phyloP scores from a whole-genome alignment of 257 asterid species.

The Petrea volubilis region DNA sequence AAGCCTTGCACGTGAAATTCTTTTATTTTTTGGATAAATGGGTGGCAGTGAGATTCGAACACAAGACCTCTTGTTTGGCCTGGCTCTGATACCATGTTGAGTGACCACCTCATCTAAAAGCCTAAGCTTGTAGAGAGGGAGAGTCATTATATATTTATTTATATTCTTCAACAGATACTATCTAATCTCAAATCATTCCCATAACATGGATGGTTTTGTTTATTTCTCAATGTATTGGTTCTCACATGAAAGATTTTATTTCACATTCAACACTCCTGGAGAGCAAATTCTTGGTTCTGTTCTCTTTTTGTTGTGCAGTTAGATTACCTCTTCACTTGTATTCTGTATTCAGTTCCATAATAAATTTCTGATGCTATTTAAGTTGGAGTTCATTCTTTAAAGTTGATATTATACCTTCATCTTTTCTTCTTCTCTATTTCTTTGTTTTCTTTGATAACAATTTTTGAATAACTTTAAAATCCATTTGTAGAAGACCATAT shows the following conservation, averaged over 20 bases:
- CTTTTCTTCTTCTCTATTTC: background rate
- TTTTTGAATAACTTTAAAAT: background rate
- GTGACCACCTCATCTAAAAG: too few relatives aligned
- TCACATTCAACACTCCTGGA: background rate
- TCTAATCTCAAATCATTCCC: background rate
- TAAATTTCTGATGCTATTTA: conserved; percentile 2
- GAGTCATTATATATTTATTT: too few relatives aligned
- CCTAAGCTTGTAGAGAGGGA: too few relatives aligned
- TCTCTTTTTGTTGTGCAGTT: background rate
- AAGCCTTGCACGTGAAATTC: too few relatives aligned
- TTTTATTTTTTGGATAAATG: too few relatives aligned
- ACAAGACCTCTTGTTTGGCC: too few relatives aligned
- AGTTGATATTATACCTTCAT: background rate
- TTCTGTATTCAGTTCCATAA: background rate
- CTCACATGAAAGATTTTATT: conserved; percentile 12
- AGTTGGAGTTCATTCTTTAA: background rate
- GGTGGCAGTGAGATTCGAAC: too few relatives aligned
- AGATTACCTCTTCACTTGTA: background rate
- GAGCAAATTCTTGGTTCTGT: background rate
- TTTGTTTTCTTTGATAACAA: background rate
- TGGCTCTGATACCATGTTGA: too few relatives aligned
- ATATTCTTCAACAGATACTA: too few relatives aligned
- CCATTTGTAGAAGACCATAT: background rate
- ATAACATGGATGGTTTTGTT: background rate
- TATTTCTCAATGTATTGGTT: background rate